phyloP scores from a whole-genome alignment of 2,329 filamentous ascomycete genomes.

The Scedosporium aurantiacum region DNA sequence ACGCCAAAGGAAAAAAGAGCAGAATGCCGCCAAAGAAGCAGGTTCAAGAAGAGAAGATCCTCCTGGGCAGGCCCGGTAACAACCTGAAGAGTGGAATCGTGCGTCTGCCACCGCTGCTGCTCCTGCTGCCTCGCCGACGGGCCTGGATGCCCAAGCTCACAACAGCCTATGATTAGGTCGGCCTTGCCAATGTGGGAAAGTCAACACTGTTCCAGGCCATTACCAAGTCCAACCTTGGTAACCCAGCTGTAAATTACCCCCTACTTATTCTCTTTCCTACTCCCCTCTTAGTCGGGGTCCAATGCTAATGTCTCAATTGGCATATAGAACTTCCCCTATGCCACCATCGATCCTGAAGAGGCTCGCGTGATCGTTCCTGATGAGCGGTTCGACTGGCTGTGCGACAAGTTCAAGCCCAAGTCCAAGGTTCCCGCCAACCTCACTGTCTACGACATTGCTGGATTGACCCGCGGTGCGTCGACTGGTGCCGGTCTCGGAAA shows the following conservation, averaged over 20 bases:
- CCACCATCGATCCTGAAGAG: slow-evolving; percentile 98
- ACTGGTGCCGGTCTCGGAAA: slow-evolving; percentile 97
- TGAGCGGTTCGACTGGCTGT: slow-evolving; percentile 90
- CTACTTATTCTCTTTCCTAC: slow-evolving; percentile 11
- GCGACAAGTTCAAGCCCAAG: slow-evolving; percentile 95
- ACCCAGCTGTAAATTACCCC: slow-evolving; percentile 67
- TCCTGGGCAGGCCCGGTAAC: slow-evolving; percentile 92
- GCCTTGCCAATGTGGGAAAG: slow-evolving; percentile 98
- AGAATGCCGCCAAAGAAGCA: slow-evolving; percentile 96
- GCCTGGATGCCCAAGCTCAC: slow-evolving; percentile 4
- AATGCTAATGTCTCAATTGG: background rate
- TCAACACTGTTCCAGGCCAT: slow-evolving; percentile 99
- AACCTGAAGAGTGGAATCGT: slow-evolving; percentile 99
- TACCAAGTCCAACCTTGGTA: slow-evolving; percentile 93
- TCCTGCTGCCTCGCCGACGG: background rate
- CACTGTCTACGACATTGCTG: slow-evolving; percentile 97
- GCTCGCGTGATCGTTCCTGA: slow-evolving; percentile 95
- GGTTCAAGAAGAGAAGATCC: slow-evolving; percentile 87
- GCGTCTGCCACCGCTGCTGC: slow-evolving; percentile 22
- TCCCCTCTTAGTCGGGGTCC: slow-evolving; percentile 2
- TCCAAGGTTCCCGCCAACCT: slow-evolving; percentile 93
- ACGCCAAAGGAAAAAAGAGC: slow-evolving; percentile 47
- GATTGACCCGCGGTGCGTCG: slow-evolving; percentile 88
- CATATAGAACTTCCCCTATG: slow-evolving; percentile 86
- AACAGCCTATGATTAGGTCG: slow-evolving; percentile 52